Evolutionary conservation across 345 rosid species (phyloP), one percentile per base, ranked within the genome.

Genomic region (Camelina neglecta): DNA sequence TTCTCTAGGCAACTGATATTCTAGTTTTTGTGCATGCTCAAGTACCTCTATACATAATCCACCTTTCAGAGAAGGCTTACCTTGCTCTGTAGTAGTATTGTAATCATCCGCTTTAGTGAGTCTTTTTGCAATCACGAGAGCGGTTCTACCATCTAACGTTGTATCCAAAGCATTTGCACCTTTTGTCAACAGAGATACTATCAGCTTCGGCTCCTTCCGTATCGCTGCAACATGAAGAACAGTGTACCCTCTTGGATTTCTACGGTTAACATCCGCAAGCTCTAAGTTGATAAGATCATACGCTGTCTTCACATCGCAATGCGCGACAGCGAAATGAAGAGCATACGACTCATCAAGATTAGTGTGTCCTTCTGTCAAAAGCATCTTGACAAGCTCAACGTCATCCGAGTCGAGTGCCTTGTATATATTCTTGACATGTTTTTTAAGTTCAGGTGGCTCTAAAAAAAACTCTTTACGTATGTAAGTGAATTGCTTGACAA

Each of bases 361-460:
- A 42, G 89, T 84, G 53, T 86, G 86, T 13, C 83, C 91, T 61
- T 93, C 98, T 60, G 78, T 80, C 60, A 91, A 76, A 26, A 93
- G 87, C 97, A 88, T 84, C 65, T 92, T 81, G 59, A 93, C 92
- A 67, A 93, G 79, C 61, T 93, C 96, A 8, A 93, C 91, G 55
- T 93, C 98, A 44, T 93, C 97, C 0, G 97, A 93, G 64, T 93
- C 97, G 2, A 93, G 79, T 3, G 97, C 98, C 58, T 92, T 80
- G 71, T 84, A 84, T 56, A 91, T 86, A 75, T 96, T 83, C 76
- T 66, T 82, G 11, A 84, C 84, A 49, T 88, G 91, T 74, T 87
- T 91, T 12, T 87, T 84, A 44, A 58, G 59, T 50, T 84, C 84
- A 11, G 84, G 80, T 50, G 63, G 74, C 26, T 73, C 75, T 44